Evolutionary conservation across 2,329 filamentous ascomycete species (phyloP).

Genomic region (Emmonsia crescens): DNA sequence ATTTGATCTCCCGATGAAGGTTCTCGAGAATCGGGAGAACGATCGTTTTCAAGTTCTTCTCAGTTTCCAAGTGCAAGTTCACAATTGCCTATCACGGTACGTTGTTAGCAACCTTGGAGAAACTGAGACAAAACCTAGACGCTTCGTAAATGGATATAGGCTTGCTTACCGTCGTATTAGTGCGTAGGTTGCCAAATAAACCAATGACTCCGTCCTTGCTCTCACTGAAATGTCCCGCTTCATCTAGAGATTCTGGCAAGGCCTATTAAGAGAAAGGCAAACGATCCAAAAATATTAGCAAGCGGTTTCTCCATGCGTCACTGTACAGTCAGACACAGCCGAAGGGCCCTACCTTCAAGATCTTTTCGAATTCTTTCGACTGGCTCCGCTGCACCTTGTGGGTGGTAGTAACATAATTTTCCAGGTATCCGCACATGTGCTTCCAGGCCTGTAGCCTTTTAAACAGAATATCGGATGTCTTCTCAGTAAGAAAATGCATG

Average conservation of each 20-base stretch:
- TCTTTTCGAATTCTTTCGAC: slow-evolving; percentile 90
- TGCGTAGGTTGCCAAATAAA: slow-evolving; percentile 86
- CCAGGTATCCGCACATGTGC: slow-evolving; percentile 79
- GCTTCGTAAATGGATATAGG: background rate
- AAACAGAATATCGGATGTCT: slow-evolving; percentile 70
- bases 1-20: slow-evolving; percentile 91
- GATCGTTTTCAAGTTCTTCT: slow-evolving; percentile 75
- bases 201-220: slow-evolving; percentile 75
- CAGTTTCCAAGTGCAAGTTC: slow-evolving; percentile 82
- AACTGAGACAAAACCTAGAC: background rate
- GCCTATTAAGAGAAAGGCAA: slow-evolving; percentile 42
- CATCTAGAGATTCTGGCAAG: slow-evolving; percentile 72
- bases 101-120: background rate
- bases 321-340: background rate
- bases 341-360: slow-evolving; percentile 58
- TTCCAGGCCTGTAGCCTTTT: slow-evolving; percentile 94
- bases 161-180: slow-evolving; percentile 64
- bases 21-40: slow-evolving; percentile 83
- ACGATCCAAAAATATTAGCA: background rate
- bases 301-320: background rate
- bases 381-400: slow-evolving; percentile 79
- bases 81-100: slow-evolving; percentile 53
- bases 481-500: background rate
- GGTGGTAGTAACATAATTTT: slow-evolving; percentile 76
- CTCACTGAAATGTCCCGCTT: slow-evolving; percentile 90